These are phyloP conservation scores for Auricularia heimuer DNA, from an alignment of 768 basidiomycete genomes.

Conservation along the genomic window DNA sequence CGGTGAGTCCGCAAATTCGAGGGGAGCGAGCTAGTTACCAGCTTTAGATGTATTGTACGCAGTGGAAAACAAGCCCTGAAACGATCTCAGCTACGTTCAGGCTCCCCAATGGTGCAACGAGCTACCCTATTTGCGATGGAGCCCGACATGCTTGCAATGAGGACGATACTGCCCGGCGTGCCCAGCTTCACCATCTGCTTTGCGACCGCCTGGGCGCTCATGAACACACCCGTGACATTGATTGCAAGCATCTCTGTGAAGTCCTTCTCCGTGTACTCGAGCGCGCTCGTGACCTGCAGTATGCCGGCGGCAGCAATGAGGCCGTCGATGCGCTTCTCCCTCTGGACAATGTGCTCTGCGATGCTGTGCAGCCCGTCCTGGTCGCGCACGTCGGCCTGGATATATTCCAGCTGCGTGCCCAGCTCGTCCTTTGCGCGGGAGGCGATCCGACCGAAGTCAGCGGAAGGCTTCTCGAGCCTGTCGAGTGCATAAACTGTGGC, in stretches of 20 bases:
- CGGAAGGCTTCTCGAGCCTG: conserved; percentile 8
- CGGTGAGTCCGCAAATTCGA: too few relatives aligned
- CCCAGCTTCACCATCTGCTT: conserved; percentile 44
- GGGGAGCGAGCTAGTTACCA: too few relatives aligned
- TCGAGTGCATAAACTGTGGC: conserved; percentile 14
- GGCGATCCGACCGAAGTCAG: conserved; percentile 9
- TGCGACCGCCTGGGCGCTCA: conserved; percentile 52
- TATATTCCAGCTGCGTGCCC: conserved; percentile 44
- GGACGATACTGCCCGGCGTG: conserved; percentile 42
- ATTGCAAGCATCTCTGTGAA: conserved; percentile 59
- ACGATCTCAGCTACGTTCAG: too few relatives aligned
- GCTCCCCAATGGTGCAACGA: not conserved
- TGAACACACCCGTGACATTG: conserved; percentile 53
- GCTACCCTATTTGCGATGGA: conserved; percentile 62
- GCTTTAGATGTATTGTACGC: too few relatives aligned
- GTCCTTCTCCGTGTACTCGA: conserved; percentile 55
- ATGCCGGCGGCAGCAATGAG: conserved; percentile 78
- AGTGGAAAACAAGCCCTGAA: too few relatives aligned
- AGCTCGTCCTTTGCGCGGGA: too few relatives aligned
- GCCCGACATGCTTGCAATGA: conserved; percentile 56
- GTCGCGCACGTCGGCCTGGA: conserved; percentile 53
- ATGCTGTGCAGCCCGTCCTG: conserved; percentile 50
- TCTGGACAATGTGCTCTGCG: conserved; percentile 49
- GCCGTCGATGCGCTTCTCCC: conserved; percentile 62
- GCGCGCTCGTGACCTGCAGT: conserved; percentile 29